Conservation (phyloP, 2,329 filamentous ascomycete genomes). For the Dactylellina leptospora region DNA sequence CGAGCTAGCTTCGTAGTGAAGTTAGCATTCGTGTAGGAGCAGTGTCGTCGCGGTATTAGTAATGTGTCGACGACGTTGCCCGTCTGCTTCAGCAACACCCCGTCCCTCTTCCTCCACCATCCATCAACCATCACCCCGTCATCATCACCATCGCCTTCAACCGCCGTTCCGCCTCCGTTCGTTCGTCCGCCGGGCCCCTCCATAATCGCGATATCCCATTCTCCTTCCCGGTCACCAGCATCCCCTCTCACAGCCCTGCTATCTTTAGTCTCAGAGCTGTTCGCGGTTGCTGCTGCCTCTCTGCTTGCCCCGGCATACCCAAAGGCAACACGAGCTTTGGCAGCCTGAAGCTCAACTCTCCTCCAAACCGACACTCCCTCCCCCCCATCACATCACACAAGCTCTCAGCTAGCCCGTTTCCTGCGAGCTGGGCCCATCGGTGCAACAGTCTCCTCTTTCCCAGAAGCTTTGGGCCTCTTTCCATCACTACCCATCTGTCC, state of each 20-base stretch:
- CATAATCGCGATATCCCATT: background rate
- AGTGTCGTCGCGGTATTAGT: background rate
- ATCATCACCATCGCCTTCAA: background rate
- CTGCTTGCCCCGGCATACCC: background rate
- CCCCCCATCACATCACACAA: constrained; percentile 1
- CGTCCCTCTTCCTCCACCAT: background rate
- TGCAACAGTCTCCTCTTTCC: constrained; percentile 8
- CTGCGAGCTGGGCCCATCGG: constrained; percentile 7
- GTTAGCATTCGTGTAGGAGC: background rate
- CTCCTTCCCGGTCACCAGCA: background rate
- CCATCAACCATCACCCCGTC: background rate
- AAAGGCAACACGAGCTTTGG: constrained; percentile 27
- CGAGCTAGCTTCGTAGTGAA: too few relatives aligned
- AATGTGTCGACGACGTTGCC: background rate
- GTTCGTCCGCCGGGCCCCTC: background rate
- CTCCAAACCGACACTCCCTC: background rate
- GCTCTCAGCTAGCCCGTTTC: background rate
- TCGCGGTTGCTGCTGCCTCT: too few relatives aligned
- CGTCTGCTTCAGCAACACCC: background rate
- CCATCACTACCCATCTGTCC: background rate
- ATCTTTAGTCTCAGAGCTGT: constrained; percentile 9
- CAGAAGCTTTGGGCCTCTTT: background rate
- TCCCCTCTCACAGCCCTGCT: background rate
- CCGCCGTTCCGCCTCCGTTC: background rate
- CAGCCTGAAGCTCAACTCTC: constrained; percentile 10